These are phyloP conservation scores for Diutina ranongensis DNA, from an alignment of 1,139 yeast species.

Conservation along the genomic window DNA sequence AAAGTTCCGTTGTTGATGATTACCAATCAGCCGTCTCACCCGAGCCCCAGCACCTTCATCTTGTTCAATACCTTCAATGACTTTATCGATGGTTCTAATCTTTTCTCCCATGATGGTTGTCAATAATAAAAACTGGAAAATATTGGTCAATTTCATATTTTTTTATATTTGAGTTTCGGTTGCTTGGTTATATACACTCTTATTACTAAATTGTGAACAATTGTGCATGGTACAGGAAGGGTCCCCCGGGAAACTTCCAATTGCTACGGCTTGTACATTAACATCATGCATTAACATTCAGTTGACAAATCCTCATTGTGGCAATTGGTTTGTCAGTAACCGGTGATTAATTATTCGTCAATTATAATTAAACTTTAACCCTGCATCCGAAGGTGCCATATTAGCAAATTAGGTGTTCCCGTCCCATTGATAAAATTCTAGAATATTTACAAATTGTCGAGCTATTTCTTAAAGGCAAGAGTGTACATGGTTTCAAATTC, in stretches of 20 bases:
- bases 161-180: too few species aligned
- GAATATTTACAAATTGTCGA: not conserved
- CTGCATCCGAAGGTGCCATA: not conserved
- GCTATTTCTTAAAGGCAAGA: not conserved
- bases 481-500: conserved; percentile 5
- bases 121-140: too few species aligned
- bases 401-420: not conserved
- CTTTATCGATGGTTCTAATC: not conserved
- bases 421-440: not conserved
- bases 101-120: conserved; percentile 1
- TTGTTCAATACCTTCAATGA: conserved; percentile 35
- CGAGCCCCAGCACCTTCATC: conserved; percentile 83
- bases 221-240: too few species aligned
- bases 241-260: too few species aligned
- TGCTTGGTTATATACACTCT: too few species aligned
- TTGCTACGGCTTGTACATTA: too few species aligned
- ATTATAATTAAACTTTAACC: not conserved
- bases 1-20: conserved; percentile 53
- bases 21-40: conserved; percentile 76
- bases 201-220: too few species aligned
- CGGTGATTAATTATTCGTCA: too few species aligned
- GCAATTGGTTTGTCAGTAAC: too few species aligned
- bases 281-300: not conserved
- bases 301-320: not conserved
- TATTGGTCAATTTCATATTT: too few species aligned